Evolutionary conservation across 192 early-diverging fungal species (phyloP).

Genomic region (Gamsiella multidivaricata): DNA sequence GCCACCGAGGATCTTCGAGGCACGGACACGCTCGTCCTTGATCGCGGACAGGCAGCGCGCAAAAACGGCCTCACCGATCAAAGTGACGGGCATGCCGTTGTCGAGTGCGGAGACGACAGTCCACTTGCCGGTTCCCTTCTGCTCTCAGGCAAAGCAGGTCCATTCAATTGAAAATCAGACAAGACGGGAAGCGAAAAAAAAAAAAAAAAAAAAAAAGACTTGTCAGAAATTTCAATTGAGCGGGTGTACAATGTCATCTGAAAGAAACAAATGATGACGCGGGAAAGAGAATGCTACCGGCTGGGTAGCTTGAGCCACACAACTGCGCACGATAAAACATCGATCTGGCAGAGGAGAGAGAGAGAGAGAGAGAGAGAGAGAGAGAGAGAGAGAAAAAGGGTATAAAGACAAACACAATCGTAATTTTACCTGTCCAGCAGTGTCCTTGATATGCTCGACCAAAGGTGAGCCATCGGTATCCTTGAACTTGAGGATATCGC

Average conservation of each 20-base stretch:
- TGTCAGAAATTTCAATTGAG: slow-evolving; percentile 6
- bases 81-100: slow-evolving; percentile 94
- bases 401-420: no score
- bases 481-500: slow-evolving; percentile 93
- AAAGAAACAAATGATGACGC: background rate
- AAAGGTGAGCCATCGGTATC: slow-evolving; percentile 88
- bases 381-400: no score
- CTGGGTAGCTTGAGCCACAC: background rate
- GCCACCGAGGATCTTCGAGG: slow-evolving; percentile 86
- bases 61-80: slow-evolving; percentile 98
- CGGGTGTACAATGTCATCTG: background rate
- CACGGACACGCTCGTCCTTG: slow-evolving; percentile 95
- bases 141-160: slow-evolving; percentile 17
- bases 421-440: slow-evolving; percentile 88
- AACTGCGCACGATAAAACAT: background rate
- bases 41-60: slow-evolving; percentile 95
- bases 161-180: slow-evolving; percentile 14
- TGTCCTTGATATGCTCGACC: slow-evolving; percentile 95
- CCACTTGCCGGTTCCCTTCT: slow-evolving; percentile 98
- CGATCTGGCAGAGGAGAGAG: background rate
- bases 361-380: no score
- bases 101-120: slow-evolving; percentile 96
- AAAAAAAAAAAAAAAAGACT: background rate
- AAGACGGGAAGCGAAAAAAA: background rate
- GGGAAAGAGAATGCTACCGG: no score